Percentiles rank a stretch among this genome's conserved stretches.
These are phyloP conservation scores for Paramecium octaurelia DNA, from an alignment of 73 alveolate genomes.

Conservation along the genomic window DNA sequence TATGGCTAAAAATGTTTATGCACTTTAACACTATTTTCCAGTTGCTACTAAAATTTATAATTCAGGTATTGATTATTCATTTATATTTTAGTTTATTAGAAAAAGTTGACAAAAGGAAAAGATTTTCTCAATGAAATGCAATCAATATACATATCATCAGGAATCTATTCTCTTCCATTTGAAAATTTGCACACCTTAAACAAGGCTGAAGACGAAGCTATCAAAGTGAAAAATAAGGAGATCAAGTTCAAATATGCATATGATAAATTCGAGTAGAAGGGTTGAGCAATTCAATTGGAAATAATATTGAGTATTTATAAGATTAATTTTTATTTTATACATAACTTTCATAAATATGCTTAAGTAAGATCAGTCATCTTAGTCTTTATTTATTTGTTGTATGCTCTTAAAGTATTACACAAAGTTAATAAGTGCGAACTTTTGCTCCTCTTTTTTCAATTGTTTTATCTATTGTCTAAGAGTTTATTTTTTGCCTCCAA, in stretches of 20 bases:
- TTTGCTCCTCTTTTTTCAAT: not conserved
- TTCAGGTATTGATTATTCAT: not conserved
- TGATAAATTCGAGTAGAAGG: not conserved
- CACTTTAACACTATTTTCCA: not conserved
- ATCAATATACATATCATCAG: not conserved
- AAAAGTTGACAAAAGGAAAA: not conserved
- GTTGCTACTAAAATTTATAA: not conserved
- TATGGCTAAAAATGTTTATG: constrained; percentile 1
- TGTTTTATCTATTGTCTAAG: not conserved
- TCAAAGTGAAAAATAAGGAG: not conserved
- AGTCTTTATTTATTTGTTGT: not conserved
- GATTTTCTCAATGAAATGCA: not conserved
- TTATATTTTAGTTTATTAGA: not conserved
- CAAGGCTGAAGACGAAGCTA: not conserved
- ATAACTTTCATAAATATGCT: not conserved
- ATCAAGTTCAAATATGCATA: not conserved
- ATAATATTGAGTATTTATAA: not conserved
- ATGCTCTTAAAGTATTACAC: not conserved
- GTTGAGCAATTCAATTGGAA: not conserved
- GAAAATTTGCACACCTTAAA: not conserved
- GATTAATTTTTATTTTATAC: not conserved
- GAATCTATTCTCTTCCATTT: not conserved
- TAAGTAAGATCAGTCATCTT: not conserved
- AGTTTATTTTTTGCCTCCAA: not conserved
- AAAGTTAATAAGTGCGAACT: not conserved